Base-by-base conservation (phyloP, 805 yeast species). In the Zygotorulaspora chibaensis region DNA sequence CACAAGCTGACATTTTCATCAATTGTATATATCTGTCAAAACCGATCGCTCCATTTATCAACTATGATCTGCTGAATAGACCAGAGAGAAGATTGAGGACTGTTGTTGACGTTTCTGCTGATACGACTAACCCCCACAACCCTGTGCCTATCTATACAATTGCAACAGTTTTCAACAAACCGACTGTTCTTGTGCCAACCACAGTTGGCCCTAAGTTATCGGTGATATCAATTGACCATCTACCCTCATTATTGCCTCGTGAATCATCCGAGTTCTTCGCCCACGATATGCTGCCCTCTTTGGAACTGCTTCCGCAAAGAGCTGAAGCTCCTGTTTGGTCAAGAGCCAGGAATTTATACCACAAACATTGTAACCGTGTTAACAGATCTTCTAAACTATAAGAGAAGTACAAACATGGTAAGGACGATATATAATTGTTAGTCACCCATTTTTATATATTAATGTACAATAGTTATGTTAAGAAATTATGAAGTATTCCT, bases 101-200 rank as follows among this genome's bases (percentile, higher is more conserved):
- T 13, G 88, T 93, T 50, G 97, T 93, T 43, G 99, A 93, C 68
- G 99, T 93, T 47, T 87, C 96, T 42, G 99, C 99, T 46, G 99
- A 93, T 71, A 93, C 98, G 39, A 93, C 99, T 45, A 93, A 93
- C 69, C 97, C 97, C 50, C 91, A 89, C 75, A 93, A 93, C 73
- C 99, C 99, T 47, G 79, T 93, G 48, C 99, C 99, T 51, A 91
- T 93, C 44, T 95, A 93, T 69, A 73, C 80, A 18, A 75, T 87
- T 55, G 95, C 96, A 46, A 91, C 99, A 25, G 89, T 84, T 6
- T 93, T 93, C 74, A 78, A 79, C 54, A 79, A 87, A 58, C 99
- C 99, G 54, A 90, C 96, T 2, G 97, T 87, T 38, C 67, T 70
- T 7, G 99, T 91, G 34, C 80, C 82, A 51, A 82, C 93, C 31